Base-by-base conservation (phyloP, 169 alveolate species). In the Perkinsus marinus region DNA sequence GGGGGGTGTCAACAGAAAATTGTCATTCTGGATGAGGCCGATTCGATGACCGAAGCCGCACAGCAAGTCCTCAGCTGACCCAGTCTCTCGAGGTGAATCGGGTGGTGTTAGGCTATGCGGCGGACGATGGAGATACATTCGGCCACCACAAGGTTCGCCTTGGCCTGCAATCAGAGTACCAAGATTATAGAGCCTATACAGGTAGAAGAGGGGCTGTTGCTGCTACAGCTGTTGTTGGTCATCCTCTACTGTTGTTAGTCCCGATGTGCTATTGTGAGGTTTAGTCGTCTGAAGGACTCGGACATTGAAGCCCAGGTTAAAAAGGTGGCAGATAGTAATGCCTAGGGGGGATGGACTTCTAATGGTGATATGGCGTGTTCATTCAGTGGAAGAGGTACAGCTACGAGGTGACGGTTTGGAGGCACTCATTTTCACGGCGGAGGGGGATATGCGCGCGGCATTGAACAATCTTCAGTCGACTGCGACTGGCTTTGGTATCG, bases 1-100 rank as follows among this genome's bases (percentile, higher is more conserved):
- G 99, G 99, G 47, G 92, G 96, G 92, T 41, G 46, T 41, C 46
- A 41, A 10, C 99, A 98, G 93, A 98, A 99, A 96, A 97, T 99
- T 43, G 97, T 99, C 47, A 98, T 99, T 46, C 96, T 99, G 91
- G 99, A 99, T 95, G 99, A 99, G 95, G 99, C 99, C 36, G 99
- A 99, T 93, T 96, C 99, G 57, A 98, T 99, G 99, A 99, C 99
- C 34, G 99, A 98, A 92, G 98, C 99, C 0, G 99, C 99, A 5
- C 99, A 99, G 93, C 99, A 98, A 95, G 95, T 90, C 90, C 34
- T 0, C 9, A 6, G n/a, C 39, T 6, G 5, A 13, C 6, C 41
- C 69, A 6, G 39, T 19, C 7, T 0, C 22, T 16, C 39, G 89
- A 16, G 34, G 68, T 34, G 68, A 43, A 39, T 43, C n/a, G n/a